Conservation (phyloP, 441 rosid genomes). For the Pelargonium australe region DNA sequence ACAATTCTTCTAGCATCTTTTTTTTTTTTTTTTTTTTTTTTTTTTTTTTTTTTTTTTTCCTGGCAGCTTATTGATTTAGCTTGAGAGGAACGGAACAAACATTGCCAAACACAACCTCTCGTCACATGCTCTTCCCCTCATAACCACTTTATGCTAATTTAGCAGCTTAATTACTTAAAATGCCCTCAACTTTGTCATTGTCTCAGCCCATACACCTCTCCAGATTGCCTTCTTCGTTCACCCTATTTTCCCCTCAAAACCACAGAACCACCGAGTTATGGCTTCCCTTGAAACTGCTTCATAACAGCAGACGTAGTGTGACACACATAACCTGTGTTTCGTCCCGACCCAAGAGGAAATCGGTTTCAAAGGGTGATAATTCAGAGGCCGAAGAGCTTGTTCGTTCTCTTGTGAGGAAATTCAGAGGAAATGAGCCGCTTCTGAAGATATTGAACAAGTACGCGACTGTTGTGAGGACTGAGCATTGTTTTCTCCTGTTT, state of each 20-base stretch:
- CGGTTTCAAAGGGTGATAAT: conserved; percentile 28
- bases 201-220: conserved; percentile 22
- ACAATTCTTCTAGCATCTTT: too few species aligned
- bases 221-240: conserved; percentile 11
- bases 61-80: too few species aligned
- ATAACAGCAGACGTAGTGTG: neutral
- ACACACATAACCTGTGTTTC: conserved; percentile 30
- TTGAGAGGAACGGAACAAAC: too few species aligned
- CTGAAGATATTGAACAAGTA: conserved; percentile 63
- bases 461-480: conserved; percentile 57
- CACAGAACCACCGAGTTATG: conserved; percentile 13
- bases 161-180: neutral
- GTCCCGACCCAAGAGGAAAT: conserved; percentile 38
- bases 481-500: conserved; percentile 80
- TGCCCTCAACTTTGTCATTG: conserved; percentile 5
- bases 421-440: conserved; percentile 51
- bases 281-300: conserved; percentile 5
- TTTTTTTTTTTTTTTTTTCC: too few species aligned
- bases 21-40: too few species aligned
- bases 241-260: conserved; percentile 9
- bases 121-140: too few species aligned
- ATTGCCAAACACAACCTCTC: too few species aligned
- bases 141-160: neutral
- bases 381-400: conserved; percentile 51
- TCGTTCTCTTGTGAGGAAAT: conserved; percentile 42